Evolutionary conservation across 768 basidiomycete genomes (phyloP).

Genomic region (Gloeopeniophorella convolvens): DNA sequence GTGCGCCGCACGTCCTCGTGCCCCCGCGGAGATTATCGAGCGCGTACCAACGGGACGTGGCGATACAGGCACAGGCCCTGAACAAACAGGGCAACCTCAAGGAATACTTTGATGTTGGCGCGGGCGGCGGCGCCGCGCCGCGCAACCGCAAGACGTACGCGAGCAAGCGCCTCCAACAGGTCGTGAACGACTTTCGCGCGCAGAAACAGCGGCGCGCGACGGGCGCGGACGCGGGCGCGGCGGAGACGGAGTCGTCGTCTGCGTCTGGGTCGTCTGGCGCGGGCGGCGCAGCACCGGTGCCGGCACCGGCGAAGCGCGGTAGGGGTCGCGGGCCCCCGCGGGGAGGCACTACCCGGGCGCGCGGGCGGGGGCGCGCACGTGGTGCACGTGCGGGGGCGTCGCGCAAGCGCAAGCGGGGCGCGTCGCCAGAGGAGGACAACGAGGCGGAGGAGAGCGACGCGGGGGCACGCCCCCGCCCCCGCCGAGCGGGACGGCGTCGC

Average conservation of each 20-base stretch:
- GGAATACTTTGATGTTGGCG: constrained; percentile 64
- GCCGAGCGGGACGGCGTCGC: constrained; percentile 1
- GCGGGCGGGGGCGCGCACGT: constrained; percentile 14
- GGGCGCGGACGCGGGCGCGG: background rate
- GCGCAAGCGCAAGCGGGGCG: constrained; percentile 18
- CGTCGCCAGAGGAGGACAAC: constrained; percentile 12
- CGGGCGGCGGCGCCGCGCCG: constrained; percentile 67
- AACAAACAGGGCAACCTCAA: constrained; percentile 77
- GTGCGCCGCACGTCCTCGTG: constrained; percentile 33
- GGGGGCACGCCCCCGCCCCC: constrained; percentile 24
- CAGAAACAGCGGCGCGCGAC: constrained; percentile 24
- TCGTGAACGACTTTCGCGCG: constrained; percentile 75
- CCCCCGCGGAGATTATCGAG: background rate
- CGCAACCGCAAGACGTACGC: constrained; percentile 75
- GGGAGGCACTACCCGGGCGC: background rate
- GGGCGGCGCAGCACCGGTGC: background rate
- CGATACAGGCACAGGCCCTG: constrained; percentile 44
- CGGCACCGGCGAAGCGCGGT: background rate
- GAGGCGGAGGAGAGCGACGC: background rate
- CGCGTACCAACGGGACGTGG: background rate
- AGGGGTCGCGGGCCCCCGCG: constrained; percentile 1
- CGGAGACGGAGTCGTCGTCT: background rate
- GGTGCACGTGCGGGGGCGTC: constrained; percentile 10
- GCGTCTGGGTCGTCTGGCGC: background rate
- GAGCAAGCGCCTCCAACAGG: constrained; percentile 82